phyloP scores from a whole-genome alignment of 768 basidiomycete genomes.

The Tricholoma terreum region DNA sequence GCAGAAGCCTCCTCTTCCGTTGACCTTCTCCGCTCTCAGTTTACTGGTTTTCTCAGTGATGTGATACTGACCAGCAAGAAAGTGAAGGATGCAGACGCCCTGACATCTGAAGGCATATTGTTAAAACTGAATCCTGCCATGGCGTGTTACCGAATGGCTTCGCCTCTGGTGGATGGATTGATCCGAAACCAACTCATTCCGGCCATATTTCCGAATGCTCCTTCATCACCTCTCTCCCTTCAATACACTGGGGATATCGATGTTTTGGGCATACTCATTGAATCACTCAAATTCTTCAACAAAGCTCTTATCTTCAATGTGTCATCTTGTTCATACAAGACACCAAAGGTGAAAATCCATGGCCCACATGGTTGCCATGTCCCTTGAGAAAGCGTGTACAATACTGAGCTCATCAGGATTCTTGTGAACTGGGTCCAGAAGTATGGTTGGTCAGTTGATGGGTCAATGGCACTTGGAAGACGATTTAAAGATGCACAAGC shows the following conservation, averaged over 20 bases:
- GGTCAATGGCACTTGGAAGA: neutral
- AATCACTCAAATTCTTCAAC: too few species aligned
- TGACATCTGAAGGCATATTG: neutral
- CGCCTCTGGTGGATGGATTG: neutral
- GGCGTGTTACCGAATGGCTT: neutral
- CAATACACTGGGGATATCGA: neutral
- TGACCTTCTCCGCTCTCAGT: neutral
- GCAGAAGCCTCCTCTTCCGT: neutral
- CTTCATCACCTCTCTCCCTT: constrained; percentile 1
- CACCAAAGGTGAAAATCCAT: too few species aligned
- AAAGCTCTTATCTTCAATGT: too few species aligned
- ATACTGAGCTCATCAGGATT: neutral
- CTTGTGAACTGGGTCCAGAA: neutral
- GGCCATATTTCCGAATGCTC: neutral
- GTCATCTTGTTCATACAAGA: too few species aligned
- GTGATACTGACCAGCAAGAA: neutral
- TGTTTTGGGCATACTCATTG: too few species aligned
- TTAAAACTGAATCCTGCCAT: neutral
- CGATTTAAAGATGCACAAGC: neutral
- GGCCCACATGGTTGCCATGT: too few species aligned
- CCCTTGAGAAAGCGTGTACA: neutral
- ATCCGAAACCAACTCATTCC: neutral
- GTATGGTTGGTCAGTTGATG: too few species aligned
- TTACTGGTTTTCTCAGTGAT: neutral
- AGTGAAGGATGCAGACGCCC: neutral